phyloP scores from a whole-genome alignment of 345 rosid species.

The Clarkia xantiana region DNA sequence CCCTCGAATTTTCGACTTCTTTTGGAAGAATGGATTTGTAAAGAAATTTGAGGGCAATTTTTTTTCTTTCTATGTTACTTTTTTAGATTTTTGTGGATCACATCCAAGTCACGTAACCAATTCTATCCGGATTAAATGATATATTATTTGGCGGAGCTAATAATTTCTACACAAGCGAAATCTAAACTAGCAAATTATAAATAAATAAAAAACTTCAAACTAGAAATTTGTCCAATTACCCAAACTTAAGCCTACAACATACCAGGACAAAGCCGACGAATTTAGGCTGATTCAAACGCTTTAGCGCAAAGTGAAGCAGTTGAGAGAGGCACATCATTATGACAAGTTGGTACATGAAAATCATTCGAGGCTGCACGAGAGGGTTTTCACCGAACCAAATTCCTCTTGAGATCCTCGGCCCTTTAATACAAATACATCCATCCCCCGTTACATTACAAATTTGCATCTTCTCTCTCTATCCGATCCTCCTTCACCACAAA shows the following conservation, averaged over 20 bases:
- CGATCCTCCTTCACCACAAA: no score
- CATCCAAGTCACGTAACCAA: no score
- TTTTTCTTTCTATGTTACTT: not conserved
- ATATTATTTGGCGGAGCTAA: no score
- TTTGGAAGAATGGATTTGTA: not conserved
- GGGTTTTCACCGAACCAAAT: not conserved
- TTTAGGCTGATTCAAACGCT: constrained; percentile 3
- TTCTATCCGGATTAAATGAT: no score
- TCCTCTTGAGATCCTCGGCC: not conserved
- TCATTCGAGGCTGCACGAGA: not conserved
- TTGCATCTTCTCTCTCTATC: no score
- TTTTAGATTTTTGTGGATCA: not conserved
- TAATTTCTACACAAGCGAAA: no score
- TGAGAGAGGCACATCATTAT: not conserved
- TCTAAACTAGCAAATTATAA: no score
- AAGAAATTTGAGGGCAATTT: not conserved
- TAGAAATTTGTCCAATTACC: no score
- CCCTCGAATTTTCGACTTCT: not conserved
- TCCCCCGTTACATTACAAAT: no score
- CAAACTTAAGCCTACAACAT: no score
- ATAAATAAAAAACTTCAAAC: no score
- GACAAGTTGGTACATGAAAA: not conserved
- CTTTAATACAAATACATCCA: no score
- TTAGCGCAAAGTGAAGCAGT: not conserved
- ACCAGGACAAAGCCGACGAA: constrained; percentile 1